Percentiles rank a stretch among this genome's conserved stretches.
Conservation (phyloP, 345 rosid species). For the Syzygium jambos region DNA sequence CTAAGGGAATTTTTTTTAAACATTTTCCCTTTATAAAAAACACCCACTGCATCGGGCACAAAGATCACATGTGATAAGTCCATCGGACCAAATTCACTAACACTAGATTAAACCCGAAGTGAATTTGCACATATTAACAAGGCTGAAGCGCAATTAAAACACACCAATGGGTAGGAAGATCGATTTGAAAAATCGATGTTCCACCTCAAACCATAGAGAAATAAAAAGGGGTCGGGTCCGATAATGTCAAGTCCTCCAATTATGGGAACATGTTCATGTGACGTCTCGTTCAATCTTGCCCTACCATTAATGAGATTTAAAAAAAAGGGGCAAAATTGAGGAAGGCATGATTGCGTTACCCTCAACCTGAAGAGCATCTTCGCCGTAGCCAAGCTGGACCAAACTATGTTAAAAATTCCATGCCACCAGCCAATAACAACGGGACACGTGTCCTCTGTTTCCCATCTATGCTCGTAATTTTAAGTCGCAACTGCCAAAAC, state of each 20-base stretch:
- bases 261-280: not conserved
- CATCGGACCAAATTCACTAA: no score
- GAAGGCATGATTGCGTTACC: not conserved
- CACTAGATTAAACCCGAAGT: not conserved
- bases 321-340: not conserved
- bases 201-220: not conserved
- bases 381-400: not conserved
- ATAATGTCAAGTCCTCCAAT: not conserved
- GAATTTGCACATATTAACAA: not conserved
- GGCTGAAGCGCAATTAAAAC: not conserved
- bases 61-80: no score
- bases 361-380: not conserved
- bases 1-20: no score
- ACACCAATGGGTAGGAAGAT: no score
- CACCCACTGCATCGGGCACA: no score
- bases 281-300: not conserved
- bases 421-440: not conserved
- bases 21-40: no score
- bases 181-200: not conserved
- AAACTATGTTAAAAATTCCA: not conserved
- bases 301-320: not conserved
- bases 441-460: not conserved
- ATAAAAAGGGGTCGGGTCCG: not conserved
- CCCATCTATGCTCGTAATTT: no score
- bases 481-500: no score